Conservation (phyloP, 495 filamentous ascomycete species). For the Articulospora tetracladia region DNA sequence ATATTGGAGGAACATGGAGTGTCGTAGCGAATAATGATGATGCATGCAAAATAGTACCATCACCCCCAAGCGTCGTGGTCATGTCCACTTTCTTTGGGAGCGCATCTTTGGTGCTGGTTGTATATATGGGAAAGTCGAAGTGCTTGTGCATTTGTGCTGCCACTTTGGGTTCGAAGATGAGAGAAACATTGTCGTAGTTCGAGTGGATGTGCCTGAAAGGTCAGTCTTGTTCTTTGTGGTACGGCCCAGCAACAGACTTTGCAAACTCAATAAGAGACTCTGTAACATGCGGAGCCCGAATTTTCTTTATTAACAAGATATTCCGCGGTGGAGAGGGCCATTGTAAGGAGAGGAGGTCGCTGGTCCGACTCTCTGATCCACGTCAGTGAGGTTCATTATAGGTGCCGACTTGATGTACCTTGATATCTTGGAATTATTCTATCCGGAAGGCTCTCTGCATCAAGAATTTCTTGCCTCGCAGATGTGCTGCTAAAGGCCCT, state of each 20-base stretch:
- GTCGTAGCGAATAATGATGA: slow-evolving; percentile 87
- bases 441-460: slow-evolving; percentile 20
- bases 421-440: slow-evolving; percentile 27
- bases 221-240: slow-evolving; percentile 9
- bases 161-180: slow-evolving; percentile 78
- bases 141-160: slow-evolving; percentile 69
- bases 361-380: slow-evolving; percentile 20
- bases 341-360: slow-evolving; percentile 67
- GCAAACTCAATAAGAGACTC: slow-evolving; percentile 73
- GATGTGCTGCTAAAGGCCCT: slow-evolving; percentile 19
- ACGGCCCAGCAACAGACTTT: slow-evolving; percentile 37
- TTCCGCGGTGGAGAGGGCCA: slow-evolving; percentile 91
- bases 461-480: slow-evolving; percentile 19
- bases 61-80: slow-evolving; percentile 84
- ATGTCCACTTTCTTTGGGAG: slow-evolving; percentile 72
- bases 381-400: slow-evolving; percentile 7
- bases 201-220: slow-evolving; percentile 61
- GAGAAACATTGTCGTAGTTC: slow-evolving; percentile 74
- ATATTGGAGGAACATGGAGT: slow-evolving; percentile 78
- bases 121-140: slow-evolving; percentile 77
- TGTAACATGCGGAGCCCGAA: slow-evolving; percentile 66
- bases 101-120: slow-evolving; percentile 36
- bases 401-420: slow-evolving; percentile 4
- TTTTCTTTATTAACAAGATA: slow-evolving; percentile 85
- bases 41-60: slow-evolving; percentile 92